Conservation (phyloP, 208 protist species). For the Leishmania martiniquensis region DNA sequence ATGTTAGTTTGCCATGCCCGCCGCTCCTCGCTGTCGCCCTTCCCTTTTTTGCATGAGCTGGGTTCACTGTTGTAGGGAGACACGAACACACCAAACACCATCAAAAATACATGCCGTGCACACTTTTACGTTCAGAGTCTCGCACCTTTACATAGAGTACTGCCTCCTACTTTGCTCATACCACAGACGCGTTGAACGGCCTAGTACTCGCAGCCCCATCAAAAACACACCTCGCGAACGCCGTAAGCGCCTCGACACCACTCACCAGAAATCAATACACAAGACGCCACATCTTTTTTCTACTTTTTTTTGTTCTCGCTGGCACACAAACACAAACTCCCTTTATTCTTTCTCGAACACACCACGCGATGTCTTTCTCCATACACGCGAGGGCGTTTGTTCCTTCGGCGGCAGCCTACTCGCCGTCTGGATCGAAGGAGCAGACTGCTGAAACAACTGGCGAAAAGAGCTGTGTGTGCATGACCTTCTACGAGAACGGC, state of each 20-base stretch:
- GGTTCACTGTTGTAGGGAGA: not conserved
- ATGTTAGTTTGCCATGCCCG: not conserved
- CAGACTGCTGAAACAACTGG: not conserved
- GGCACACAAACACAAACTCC: not conserved
- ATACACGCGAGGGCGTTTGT: slow-evolving; percentile 43
- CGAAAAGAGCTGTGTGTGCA: slow-evolving; percentile 70
- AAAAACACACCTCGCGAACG: not conserved
- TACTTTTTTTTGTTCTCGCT: not conserved
- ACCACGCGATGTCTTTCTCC: slow-evolving; percentile 49
- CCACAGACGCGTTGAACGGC: not conserved
- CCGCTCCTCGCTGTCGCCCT: not conserved
- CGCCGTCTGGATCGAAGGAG: slow-evolving; percentile 8
- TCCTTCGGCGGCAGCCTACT: slow-evolving; percentile 14
- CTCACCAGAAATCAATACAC: not conserved
- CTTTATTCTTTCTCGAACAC: not conserved
- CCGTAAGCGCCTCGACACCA: not conserved
- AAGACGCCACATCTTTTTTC: not conserved
- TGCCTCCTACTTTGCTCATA: not conserved
- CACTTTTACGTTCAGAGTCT: slow-evolving; percentile 1
- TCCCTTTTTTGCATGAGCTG: not conserved
- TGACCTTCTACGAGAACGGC: slow-evolving; percentile 70
- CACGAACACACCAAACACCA: not conserved
- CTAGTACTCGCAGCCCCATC: not conserved
- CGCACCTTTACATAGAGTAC: not conserved
- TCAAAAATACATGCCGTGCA: not conserved